A percentile compares a stretch with the other conserved stretches of the same genome.
Evolutionary conservation across 2,329 filamentous ascomycete genomes (phyloP).

Genomic region (Xylariaceae sp.): DNA sequence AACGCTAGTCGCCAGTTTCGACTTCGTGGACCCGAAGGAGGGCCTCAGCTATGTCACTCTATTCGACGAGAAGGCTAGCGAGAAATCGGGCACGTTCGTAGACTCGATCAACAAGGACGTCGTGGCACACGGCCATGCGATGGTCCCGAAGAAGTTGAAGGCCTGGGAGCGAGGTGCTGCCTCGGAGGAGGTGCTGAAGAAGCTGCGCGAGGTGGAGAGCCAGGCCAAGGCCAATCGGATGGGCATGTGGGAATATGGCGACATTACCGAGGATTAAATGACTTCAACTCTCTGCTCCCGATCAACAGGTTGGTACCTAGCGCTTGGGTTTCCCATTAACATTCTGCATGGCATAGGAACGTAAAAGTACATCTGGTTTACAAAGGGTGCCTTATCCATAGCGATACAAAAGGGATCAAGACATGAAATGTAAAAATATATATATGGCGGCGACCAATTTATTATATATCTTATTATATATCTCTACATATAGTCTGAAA

Average conservation of each 20-base stretch:
- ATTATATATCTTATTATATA: too few species aligned
- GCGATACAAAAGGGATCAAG: neutral
- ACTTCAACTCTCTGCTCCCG: neutral
- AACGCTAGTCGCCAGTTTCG: constrained; percentile 86
- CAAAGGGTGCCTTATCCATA: neutral
- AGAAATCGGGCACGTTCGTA: constrained; percentile 54
- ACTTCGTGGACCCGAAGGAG: constrained; percentile 78
- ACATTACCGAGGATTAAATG: constrained; percentile 84
- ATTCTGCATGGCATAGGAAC: neutral
- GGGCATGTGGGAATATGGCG: constrained; percentile 98
- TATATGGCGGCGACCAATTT: neutral
- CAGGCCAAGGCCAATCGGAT: constrained; percentile 78
- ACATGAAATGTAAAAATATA: neutral
- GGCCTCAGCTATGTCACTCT: constrained; percentile 84
- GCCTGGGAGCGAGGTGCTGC: constrained; percentile 78
- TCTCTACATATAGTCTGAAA: too few species aligned
- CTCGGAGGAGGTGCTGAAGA: constrained; percentile 71
- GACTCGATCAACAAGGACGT: constrained; percentile 91
- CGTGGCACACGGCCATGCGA: constrained; percentile 78
- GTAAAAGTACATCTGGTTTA: neutral
- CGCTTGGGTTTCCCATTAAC: neutral
- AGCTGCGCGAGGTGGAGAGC: constrained; percentile 72
- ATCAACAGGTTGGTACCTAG: neutral
- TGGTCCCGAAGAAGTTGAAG: constrained; percentile 92
- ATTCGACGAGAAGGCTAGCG: constrained; percentile 72